These are phyloP conservation scores for Arthroderma sp. DNA, from an alignment of 2,329 filamentous ascomycete species.

Conservation along the genomic window DNA sequence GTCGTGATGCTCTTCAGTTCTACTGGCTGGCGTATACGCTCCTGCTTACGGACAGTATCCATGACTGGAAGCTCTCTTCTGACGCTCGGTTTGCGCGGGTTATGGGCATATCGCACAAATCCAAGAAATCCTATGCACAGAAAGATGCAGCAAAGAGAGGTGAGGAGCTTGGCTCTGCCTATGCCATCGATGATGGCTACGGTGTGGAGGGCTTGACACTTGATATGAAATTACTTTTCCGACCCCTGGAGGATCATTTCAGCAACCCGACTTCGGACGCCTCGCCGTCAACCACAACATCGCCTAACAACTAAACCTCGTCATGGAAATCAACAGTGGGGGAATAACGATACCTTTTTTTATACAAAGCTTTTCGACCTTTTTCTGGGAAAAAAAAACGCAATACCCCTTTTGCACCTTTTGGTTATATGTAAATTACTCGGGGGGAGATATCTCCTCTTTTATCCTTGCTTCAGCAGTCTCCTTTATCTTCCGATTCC, in stretches of 20 bases:
- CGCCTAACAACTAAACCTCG: no score
- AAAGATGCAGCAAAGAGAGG: conserved; percentile 51
- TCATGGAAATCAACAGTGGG: no score
- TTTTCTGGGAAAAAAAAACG: no score
- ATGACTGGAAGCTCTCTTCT: conserved; percentile 43
- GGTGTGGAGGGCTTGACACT: conserved; percentile 51
- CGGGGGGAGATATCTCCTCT: no score
- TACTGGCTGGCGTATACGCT: conserved; percentile 58
- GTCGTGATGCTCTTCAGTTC: conserved; percentile 57
- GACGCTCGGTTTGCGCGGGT: conserved; percentile 49
- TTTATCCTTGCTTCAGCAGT: no score
- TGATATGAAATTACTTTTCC: conserved; percentile 60
- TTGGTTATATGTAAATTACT: no score
- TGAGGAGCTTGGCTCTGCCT: conserved; percentile 54
- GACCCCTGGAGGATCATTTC: conserved; percentile 28
- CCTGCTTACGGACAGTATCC: conserved; percentile 43
- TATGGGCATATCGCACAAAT: conserved; percentile 24
- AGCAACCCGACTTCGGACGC: neutral
- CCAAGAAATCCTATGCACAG: conserved; percentile 36
- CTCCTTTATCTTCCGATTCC: neutral
- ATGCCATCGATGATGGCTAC: conserved; percentile 54
- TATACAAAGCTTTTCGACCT: no score
- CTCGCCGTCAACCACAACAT: no score
- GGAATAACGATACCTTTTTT: no score
- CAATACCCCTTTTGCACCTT: no score